These are phyloP conservation scores for Tolypocladium nubicola DNA, from an alignment of 2,329 filamentous ascomycete species.

Conservation along the genomic window DNA sequence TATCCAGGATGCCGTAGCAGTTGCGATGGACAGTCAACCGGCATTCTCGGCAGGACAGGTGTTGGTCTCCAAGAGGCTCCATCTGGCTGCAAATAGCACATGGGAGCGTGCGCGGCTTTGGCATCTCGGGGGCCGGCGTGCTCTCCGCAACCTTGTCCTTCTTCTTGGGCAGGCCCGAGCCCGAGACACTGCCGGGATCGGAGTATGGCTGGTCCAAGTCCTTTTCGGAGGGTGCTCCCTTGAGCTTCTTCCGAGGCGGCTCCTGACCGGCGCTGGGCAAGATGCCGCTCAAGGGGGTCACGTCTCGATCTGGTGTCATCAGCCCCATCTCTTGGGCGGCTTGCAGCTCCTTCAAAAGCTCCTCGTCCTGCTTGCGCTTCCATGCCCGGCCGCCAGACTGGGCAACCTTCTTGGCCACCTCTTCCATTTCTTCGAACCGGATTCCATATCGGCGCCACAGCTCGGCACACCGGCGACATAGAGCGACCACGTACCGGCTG, in stretches of 20 bases:
- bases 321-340: constrained; percentile 50
- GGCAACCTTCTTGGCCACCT: constrained; percentile 78
- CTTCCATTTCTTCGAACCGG: constrained; percentile 89
- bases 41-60: constrained; percentile 76
- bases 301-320: constrained; percentile 31
- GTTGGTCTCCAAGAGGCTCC: constrained; percentile 60
- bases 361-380: constrained; percentile 87
- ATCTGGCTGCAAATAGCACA: constrained; percentile 76
- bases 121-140: constrained; percentile 61
- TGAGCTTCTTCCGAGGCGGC: constrained; percentile 56
- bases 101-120: constrained; percentile 67
- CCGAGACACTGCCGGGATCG: constrained; percentile 31
- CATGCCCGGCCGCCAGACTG: constrained; percentile 70
- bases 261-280: constrained; percentile 26
- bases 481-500: constrained; percentile 62
- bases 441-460: constrained; percentile 95
- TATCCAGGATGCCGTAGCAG: constrained; percentile 78
- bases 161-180: constrained; percentile 36
- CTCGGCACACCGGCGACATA: constrained; percentile 84
- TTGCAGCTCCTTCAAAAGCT: constrained; percentile 65
- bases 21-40: constrained; percentile 81
- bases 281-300: constrained; percentile 22
- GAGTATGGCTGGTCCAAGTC: constrained; percentile 36
- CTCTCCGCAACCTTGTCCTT: constrained; percentile 46
- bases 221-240: constrained; percentile 39